Evolutionary conservation across 1,139 yeast species (phyloP), one percentile per base, ranked within the genome.

Genomic region (Ogataea hybrid): DNA sequence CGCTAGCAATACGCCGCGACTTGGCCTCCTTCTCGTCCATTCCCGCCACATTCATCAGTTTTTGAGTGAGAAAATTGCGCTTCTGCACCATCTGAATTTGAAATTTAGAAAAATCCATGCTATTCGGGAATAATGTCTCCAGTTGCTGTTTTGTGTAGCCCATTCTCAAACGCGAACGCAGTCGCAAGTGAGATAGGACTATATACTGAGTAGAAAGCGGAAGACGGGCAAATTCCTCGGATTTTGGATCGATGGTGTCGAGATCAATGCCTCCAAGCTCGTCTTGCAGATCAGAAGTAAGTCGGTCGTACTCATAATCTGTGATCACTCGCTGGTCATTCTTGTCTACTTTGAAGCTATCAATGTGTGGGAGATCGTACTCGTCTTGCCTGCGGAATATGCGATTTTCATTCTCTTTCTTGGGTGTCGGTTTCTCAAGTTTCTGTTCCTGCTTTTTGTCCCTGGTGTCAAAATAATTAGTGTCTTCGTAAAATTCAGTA

Each of bases 21-120:
- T 58, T 52, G 1, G 66, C 59, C 44, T 62, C 35, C 7, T 65
- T 76, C n/a, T 79, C 88, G 39, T 84, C 86, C 79, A 86, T 74
- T 0, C 97, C 97, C 7, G 88, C 78, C 1, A 85, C 79, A 51
- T 81, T 82, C 89, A 94, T 84, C 28, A 92, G 68, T 52, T 80
- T 75, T 61, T 92, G 97, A 0, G 98, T 92, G 51, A 84, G 81
- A 57, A 79, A 89, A 60, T 94, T 94, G 49, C 99, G 72, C 61
- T 88, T 88, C 50, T 88, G 86, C 2, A 94, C 97, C 74, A 92
- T 87, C 53, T 86, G 81, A 48, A 94, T 86, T 62, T 94, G 99
- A 61, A 94, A 94, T 55, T 77, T 81, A 14, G 97, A 89, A 57
- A 94, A 94, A 46, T 89, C 97, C 79, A 87, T 75, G 43, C 89